Evolutionary conservation across 2,329 filamentous ascomycete genomes (phyloP), one percentile per base, ranked within the genome.

Genomic region (Neoarthrinium moseri): DNA sequence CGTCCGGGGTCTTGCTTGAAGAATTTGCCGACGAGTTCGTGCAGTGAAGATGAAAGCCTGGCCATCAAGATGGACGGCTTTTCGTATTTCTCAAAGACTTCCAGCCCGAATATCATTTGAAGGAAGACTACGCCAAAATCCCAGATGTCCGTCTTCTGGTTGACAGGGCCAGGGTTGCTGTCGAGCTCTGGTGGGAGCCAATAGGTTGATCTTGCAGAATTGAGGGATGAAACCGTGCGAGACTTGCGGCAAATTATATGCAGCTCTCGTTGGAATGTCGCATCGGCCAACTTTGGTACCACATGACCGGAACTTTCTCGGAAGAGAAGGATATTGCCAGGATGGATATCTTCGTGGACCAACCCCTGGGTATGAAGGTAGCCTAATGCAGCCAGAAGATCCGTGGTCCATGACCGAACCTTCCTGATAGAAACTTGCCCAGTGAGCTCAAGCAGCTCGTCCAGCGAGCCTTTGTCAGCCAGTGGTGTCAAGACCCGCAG

Each of bases 21-120:
- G 57, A 96, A 86, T 50, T 87, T 89, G 35, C 81, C 77, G 18
- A 96, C 77, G 33, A 99, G 74, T 58, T 96, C 91, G 50, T 87
- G 81, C 27, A 96, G 70, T 5, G 90, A 77, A 36, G 83, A 78
- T 7, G 80, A 77, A 26, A 91, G 69, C 1, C 83, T 82, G 11
- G 86, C 83, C 61, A 89, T 84, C 42, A 96, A 68, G 33, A 83
- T 81, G 46, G 79, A 81, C 1, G 92, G 91, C 1, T 90, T 95
- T 13, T 84, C 84, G 64, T 94, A 92, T 48, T 84, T 87, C 48
- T 86, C 77, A 15, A 87, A 74, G 6, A 90, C 80, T 53, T 90
- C 83, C 26, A 90, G 74, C 2, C 94, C 94, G 63, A 96, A 92
- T 4, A 94, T 80, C 90, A 97, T 96, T 63, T 99, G 92, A 30